Conservation (phyloP, 2,329 filamentous ascomycete genomes). For the Xylaria hypoxylon region DNA sequence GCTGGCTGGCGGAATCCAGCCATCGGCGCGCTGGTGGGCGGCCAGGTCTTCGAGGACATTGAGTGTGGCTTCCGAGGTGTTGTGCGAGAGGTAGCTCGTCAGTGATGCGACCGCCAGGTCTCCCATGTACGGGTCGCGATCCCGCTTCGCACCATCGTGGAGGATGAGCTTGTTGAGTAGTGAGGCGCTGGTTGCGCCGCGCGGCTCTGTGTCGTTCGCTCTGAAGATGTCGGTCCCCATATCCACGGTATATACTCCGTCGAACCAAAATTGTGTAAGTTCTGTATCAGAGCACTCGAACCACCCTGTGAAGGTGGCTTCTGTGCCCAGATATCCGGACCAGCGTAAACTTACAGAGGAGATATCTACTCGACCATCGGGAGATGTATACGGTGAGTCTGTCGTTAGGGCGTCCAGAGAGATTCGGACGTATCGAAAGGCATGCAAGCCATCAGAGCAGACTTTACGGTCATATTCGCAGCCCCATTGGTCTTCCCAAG, state of each 20-base stretch:
- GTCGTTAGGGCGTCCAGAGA: conserved; percentile 57
- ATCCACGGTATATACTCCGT: conserved; percentile 65
- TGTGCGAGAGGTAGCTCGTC: conserved; percentile 62
- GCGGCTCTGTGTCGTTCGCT: conserved; percentile 62
- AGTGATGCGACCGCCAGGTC: conserved; percentile 62
- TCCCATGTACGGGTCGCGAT: conserved; percentile 65
- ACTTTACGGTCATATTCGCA: conserved; percentile 58
- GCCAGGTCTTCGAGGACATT: conserved; percentile 64
- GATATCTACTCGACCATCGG: conserved; percentile 58
- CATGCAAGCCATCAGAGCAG: conserved; percentile 64
- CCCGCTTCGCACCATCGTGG: conserved; percentile 63
- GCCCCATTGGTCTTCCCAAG: conserved; percentile 59
- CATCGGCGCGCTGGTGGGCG: conserved; percentile 61
- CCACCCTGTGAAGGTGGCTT: conserved; percentile 62
- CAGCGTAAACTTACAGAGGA: conserved; percentile 57
- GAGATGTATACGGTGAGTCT: conserved; percentile 59
- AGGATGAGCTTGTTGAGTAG: conserved; percentile 61
- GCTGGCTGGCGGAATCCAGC: conserved; percentile 66
- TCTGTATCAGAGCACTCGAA: conserved; percentile 64
- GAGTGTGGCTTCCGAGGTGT: conserved; percentile 54
- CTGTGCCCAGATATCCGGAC: conserved; percentile 60
- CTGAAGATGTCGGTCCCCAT: conserved; percentile 60
- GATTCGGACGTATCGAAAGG: conserved; percentile 64
- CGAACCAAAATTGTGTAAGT: conserved; percentile 65
- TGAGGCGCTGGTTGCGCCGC: conserved; percentile 56